A percentile compares a stretch with the other conserved stretches of the same genome.
Evolutionary conservation across 2,329 filamentous ascomycete genomes (phyloP).

Genomic region (Sporothrix schenckii): DNA sequence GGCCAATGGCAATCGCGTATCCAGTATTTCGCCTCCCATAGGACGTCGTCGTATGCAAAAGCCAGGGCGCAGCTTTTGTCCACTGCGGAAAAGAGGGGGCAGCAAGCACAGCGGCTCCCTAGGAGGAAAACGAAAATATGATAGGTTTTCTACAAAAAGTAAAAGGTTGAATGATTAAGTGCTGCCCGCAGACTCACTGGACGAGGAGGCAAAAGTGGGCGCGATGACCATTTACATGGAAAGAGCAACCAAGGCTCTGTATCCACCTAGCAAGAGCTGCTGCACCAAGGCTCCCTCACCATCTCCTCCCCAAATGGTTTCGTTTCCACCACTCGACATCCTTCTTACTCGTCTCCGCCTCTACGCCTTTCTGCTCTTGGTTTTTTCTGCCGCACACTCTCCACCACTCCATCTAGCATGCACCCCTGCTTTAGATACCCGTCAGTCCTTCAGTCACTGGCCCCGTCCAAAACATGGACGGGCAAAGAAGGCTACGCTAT

Average conservation of each 20-base stretch:
- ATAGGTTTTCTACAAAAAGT: background rate
- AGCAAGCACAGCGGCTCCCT: slow-evolving; percentile 14
- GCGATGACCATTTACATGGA: background rate
- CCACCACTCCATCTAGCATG: slow-evolving; percentile 12
- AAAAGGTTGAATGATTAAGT: background rate
- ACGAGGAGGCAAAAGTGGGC: background rate
- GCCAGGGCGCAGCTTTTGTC: slow-evolving; percentile 40
- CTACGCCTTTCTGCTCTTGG: background rate
- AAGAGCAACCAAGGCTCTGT: slow-evolving; percentile 16
- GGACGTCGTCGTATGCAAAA: slow-evolving; percentile 45
- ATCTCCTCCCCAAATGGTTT: background rate
- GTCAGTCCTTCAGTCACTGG: background rate
- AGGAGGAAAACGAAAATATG: background rate
- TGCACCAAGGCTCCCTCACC: slow-evolving; percentile 5
- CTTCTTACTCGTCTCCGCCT: background rate
- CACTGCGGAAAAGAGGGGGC: slow-evolving; percentile 24
- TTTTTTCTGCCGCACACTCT: slow-evolving; percentile 14
- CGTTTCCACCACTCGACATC: slow-evolving; percentile 16
- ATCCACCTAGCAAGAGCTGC: slow-evolving; percentile 24
- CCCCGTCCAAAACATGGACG: background rate
- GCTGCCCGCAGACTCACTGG: background rate
- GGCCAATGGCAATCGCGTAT: slow-evolving; percentile 43
- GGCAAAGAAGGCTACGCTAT: background rate
- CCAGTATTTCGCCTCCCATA: slow-evolving; percentile 43
- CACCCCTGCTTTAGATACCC: slow-evolving; percentile 1